phyloP scores from a whole-genome alignment of 441 rosid species.

The Melastoma candidum region DNA sequence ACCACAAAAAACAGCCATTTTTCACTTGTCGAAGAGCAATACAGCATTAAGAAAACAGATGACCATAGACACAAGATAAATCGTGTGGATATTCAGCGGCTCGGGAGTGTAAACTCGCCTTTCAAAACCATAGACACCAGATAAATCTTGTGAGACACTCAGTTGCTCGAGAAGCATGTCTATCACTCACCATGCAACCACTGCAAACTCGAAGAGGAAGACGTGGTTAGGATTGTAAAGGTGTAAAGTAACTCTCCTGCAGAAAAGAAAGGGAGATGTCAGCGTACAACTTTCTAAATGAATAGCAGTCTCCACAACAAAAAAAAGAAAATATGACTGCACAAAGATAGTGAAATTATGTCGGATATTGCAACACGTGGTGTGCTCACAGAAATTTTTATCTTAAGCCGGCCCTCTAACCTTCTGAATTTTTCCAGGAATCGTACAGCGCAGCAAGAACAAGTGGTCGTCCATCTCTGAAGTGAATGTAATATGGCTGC shows the following conservation, averaged over 20 bases:
- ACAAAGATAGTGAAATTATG: too few species aligned
- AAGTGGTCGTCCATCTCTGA: constrained; percentile 67
- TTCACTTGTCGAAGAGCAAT: too few species aligned
- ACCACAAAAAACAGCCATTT: too few species aligned
- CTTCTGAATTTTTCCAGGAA: constrained; percentile 69
- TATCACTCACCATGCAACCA: constrained; percentile 78
- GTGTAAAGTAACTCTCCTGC: constrained; percentile 69
- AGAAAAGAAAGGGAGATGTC: constrained; percentile 11
- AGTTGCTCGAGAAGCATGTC: constrained; percentile 4
- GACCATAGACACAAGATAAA: too few species aligned
- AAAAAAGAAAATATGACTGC: background rate
- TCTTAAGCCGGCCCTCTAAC: constrained; percentile 19
- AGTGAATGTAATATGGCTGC: constrained; percentile 84
- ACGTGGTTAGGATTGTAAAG: constrained; percentile 67
- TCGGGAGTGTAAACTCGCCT: background rate
- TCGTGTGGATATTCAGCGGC: too few species aligned
- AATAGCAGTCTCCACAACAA: too few species aligned
- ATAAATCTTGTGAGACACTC: background rate
- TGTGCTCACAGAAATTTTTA: background rate
- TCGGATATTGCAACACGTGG: background rate
- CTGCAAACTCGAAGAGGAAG: constrained; percentile 55
- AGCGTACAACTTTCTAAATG: too few species aligned
- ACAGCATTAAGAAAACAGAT: too few species aligned
- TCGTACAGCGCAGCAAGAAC: constrained; percentile 87
- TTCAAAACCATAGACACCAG: background rate